Evolutionary conservation across 2,329 filamentous ascomycete genomes (phyloP).

Genomic region (Xylariales sp.): DNA sequence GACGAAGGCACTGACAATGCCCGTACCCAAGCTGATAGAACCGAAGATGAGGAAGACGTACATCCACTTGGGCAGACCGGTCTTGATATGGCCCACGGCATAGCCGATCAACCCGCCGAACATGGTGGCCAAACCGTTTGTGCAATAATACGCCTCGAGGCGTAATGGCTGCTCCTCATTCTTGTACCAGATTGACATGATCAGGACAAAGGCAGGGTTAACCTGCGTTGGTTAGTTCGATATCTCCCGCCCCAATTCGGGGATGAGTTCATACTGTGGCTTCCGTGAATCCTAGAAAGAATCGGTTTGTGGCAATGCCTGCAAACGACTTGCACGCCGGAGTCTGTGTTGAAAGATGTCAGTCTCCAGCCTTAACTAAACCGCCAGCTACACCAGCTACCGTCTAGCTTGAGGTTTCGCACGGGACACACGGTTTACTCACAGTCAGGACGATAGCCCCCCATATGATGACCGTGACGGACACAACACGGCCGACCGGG

Average conservation of each 20-base stretch:
- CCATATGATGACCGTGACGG: conserved; percentile 59
- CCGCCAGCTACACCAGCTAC: too few relatives aligned
- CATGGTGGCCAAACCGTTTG: conserved; percentile 54
- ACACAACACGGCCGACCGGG: conserved; percentile 62
- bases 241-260: neutral
- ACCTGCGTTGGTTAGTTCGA: conserved; percentile 42
- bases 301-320: conserved; percentile 66
- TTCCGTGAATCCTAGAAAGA: conserved; percentile 67
- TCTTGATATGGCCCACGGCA: conserved; percentile 68
- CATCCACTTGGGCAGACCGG: conserved; percentile 48
- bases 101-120: conserved; percentile 70
- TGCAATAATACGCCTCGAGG: conserved; percentile 66
- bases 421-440: conserved; percentile 7
- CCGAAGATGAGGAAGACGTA: conserved; percentile 68
- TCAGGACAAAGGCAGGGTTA: conserved; percentile 61
- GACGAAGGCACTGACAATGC: conserved; percentile 65
- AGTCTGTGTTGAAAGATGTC: conserved; percentile 43
- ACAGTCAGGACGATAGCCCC: conserved; percentile 58
- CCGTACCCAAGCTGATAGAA: conserved; percentile 66
- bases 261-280: conserved; percentile 54
- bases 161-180: conserved; percentile 62
- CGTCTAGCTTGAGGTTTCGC: too few relatives aligned
- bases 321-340: conserved; percentile 65
- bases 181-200: conserved; percentile 54
- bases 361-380: conserved; percentile 6